Conservation (phyloP, 2,329 filamentous ascomycete genomes). For the Parascedosporium putredinis region DNA sequence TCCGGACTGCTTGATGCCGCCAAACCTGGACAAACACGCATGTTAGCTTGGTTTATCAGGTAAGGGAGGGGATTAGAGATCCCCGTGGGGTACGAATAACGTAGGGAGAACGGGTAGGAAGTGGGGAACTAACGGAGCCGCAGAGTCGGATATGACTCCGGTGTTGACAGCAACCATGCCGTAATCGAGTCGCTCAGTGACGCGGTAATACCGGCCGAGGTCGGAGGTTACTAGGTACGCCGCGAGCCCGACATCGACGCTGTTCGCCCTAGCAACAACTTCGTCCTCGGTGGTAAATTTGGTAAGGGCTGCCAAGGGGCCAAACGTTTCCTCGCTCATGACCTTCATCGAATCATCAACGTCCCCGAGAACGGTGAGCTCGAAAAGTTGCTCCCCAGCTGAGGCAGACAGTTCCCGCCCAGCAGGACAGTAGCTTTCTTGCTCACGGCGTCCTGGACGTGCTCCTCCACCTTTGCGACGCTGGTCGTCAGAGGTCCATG, state of each 20-base stretch:
- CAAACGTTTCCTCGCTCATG: constrained; percentile 61
- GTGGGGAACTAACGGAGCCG: constrained; percentile 36
- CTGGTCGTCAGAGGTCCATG: constrained; percentile 56
- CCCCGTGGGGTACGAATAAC: not conserved
- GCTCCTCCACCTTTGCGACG: constrained; percentile 48
- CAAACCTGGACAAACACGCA: constrained; percentile 24
- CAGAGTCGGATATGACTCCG: constrained; percentile 50
- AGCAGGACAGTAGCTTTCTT: constrained; percentile 49
- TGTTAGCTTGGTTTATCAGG: not conserved
- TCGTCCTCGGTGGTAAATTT: constrained; percentile 60
- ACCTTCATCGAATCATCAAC: constrained; percentile 59
- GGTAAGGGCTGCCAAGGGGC: constrained; percentile 59
- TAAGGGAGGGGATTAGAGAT: not conserved
- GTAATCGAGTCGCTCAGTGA: constrained; percentile 66
- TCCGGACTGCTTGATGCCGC: constrained; percentile 37
- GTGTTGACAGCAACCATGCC: constrained; percentile 85
- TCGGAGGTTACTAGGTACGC: constrained; percentile 64
- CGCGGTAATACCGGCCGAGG: constrained; percentile 46
- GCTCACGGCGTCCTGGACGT: constrained; percentile 51
- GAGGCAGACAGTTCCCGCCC: constrained; percentile 46
- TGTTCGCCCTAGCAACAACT: constrained; percentile 55
- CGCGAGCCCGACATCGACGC: constrained; percentile 57
- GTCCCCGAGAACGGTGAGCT: constrained; percentile 56
- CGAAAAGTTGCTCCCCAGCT: constrained; percentile 57
- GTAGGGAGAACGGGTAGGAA: not conserved